These are phyloP conservation scores for Pinus albicaulis DNA, from an alignment of 75 land plant genomes.

Conservation along the genomic window DNA sequence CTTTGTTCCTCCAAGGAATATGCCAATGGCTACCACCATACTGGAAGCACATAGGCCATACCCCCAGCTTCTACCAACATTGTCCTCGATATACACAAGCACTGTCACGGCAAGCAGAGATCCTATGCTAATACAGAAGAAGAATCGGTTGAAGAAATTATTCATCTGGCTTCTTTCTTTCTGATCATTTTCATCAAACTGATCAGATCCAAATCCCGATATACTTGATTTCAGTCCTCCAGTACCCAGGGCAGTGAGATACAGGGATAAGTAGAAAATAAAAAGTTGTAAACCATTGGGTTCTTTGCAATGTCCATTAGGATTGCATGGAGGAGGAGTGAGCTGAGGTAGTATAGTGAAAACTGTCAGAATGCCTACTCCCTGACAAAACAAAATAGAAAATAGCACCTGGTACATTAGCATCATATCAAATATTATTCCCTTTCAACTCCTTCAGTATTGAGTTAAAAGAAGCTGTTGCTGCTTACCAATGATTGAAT, in stretches of 20 bases:
- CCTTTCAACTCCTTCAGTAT: too few relatives aligned
- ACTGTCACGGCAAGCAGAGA: slow-evolving; percentile 70
- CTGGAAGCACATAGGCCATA: slow-evolving; percentile 59
- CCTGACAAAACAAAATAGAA: slow-evolving; percentile 32
- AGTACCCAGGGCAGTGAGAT: slow-evolving; percentile 70
- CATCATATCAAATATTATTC: too few relatives aligned
- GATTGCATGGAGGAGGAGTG: slow-evolving; percentile 53
- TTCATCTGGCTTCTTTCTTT: slow-evolving; percentile 56
- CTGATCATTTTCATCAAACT: slow-evolving; percentile 70
- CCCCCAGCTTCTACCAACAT: slow-evolving; percentile 70
- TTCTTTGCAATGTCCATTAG: slow-evolving; percentile 20
- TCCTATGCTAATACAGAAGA: slow-evolving; percentile 48
- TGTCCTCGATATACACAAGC: slow-evolving; percentile 76
- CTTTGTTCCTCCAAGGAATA: slow-evolving; percentile 12
- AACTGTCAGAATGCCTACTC: slow-evolving; percentile 44
- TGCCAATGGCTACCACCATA: slow-evolving; percentile 39
- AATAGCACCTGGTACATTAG: background rate
- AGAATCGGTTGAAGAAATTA: slow-evolving; percentile 72
- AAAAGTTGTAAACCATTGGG: slow-evolving; percentile 44
- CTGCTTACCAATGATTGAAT: too few relatives aligned
- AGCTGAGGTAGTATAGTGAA: slow-evolving; percentile 47
- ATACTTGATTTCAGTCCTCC: slow-evolving; percentile 83
- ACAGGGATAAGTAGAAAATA: slow-evolving; percentile 52
- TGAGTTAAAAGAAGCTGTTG: too few relatives aligned
- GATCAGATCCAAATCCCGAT: slow-evolving; percentile 77